phyloP scores from a whole-genome alignment of 2,329 filamentous ascomycete species.

The Elsinoe arachidis region DNA sequence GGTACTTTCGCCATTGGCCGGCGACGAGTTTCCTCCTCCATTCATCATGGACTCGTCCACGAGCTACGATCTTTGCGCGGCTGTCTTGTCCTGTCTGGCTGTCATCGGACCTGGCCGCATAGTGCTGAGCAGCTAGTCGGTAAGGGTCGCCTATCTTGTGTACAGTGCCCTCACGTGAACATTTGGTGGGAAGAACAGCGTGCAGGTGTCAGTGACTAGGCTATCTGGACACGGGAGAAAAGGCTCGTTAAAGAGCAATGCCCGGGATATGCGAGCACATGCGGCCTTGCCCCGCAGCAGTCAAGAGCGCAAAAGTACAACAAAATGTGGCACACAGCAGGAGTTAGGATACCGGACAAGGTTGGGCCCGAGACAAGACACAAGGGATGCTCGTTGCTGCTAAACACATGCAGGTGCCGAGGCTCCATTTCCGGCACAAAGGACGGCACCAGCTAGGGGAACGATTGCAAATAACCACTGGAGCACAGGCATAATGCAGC shows the following conservation, averaged over 20 bases:
- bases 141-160: too few species aligned
- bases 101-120: conserved; percentile 7
- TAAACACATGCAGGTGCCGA: not conserved
- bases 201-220: too few species aligned
- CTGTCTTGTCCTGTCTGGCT: not conserved
- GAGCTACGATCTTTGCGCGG: not conserved
- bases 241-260: not conserved
- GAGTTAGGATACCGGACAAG: not conserved
- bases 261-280: not conserved
- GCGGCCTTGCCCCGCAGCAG: not conserved
- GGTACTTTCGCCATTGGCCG: conserved; percentile 6
- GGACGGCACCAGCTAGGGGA: not conserved
- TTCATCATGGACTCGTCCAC: not conserved
- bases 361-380: conserved; percentile 1
- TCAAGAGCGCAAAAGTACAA: not conserved
- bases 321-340: not conserved
- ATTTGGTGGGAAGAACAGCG: too few species aligned
- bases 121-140: not conserved
- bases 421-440: not conserved
- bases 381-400: not conserved
- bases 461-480: not conserved
- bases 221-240: too few species aligned
- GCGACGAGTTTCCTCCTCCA: not conserved
- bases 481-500: not conserved
- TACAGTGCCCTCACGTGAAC: too few species aligned